Evolutionary conservation across 805 yeast species (phyloP).

Genomic region (Saccharomycopsis fermentans): DNA sequence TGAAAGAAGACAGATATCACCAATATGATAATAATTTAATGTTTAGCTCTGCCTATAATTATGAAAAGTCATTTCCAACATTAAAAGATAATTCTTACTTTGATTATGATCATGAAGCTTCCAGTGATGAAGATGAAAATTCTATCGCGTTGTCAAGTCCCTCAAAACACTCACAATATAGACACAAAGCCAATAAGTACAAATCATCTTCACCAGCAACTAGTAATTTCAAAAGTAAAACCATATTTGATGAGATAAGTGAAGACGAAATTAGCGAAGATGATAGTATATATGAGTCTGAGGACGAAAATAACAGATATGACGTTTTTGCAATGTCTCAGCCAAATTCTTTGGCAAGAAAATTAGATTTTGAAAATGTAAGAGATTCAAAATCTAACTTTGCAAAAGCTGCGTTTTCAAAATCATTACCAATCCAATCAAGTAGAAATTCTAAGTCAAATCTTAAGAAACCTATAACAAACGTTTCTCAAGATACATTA

Average conservation of each 20-base stretch:
- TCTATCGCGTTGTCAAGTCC: neutral
- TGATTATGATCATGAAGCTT: neutral
- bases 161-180: neutral
- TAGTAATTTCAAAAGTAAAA: neutral
- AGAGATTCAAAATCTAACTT: neutral
- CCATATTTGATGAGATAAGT: constrained; percentile 16
- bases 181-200: neutral
- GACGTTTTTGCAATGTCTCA: constrained; percentile 15
- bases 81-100: neutral
- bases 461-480: neutral
- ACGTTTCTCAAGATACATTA: neutral
- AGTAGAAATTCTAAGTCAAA: neutral
- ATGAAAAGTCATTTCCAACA: constrained; percentile 6
- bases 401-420: neutral
- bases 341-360: constrained; percentile 14
- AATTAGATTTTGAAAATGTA: constrained; percentile 5
- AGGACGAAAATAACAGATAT: constrained; percentile 1
- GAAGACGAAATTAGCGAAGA: constrained; percentile 13
- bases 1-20: neutral
- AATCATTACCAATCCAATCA: constrained; percentile 6
- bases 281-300: constrained; percentile 1
- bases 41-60: constrained; percentile 17
- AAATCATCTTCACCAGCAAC: neutral
- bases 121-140: neutral
- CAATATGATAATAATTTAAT: constrained; percentile 7